Percentiles rank a stretch among this genome's conserved stretches.
These are phyloP conservation scores for Cyclotella baltica DNA, from an alignment of 108 stramenopile species.

Conservation along the genomic window DNA sequence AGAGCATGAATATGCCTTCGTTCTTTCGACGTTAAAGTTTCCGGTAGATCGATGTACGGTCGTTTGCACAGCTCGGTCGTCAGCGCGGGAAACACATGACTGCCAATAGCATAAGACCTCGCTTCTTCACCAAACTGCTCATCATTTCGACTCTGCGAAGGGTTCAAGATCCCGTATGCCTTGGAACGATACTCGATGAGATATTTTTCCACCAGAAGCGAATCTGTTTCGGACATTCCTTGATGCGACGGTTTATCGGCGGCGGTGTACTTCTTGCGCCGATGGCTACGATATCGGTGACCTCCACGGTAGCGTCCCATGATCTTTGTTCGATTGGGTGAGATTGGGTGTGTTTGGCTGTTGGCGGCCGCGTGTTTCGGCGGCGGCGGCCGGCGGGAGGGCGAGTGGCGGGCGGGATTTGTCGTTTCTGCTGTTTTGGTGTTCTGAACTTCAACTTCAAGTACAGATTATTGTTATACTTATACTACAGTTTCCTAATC, in stretches of 20 bases:
- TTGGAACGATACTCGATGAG: slow-evolving; percentile 36
- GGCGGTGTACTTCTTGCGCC: background rate
- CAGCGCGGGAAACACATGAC: slow-evolving; percentile 55
- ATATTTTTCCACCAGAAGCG: slow-evolving; percentile 42
- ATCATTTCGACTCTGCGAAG: slow-evolving; percentile 1
- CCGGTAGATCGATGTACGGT: slow-evolving; percentile 73
- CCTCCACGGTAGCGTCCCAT: slow-evolving; percentile 20
- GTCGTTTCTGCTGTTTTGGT: too few relatives aligned
- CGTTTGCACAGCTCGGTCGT: slow-evolving; percentile 37
- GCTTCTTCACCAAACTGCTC: background rate
- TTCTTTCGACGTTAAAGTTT: slow-evolving; percentile 59
- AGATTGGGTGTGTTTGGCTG: background rate
- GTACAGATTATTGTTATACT: too few relatives aligned
- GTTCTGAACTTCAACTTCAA: too few relatives aligned
- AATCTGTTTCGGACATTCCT: slow-evolving; percentile 29
- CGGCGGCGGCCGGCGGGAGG: background rate
- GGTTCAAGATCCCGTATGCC: slow-evolving; percentile 24
- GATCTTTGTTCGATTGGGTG: background rate
- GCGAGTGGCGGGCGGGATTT: background rate
- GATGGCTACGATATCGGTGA: background rate
- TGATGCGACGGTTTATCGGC: background rate
- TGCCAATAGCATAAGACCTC: slow-evolving; percentile 21
- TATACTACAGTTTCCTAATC: too few relatives aligned
- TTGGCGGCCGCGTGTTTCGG: background rate
- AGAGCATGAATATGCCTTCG: slow-evolving; percentile 70